Base-by-base conservation (phyloP, 257 asterid species). In the Handroanthus guayacan region DNA sequence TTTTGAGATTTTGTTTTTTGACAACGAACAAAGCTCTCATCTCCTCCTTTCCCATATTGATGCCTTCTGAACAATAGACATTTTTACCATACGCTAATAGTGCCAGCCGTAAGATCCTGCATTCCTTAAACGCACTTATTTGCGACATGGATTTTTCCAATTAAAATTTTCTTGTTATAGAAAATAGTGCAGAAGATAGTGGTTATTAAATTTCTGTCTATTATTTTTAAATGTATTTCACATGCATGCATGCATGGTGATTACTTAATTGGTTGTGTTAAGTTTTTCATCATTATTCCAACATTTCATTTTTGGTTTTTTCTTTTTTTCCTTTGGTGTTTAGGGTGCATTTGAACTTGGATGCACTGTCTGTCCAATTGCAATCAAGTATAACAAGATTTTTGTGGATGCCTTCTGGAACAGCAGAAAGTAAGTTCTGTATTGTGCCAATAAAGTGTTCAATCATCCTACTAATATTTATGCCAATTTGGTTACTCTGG, bases 391-490 rank as follows among this genome's bases (percentile, higher is more conserved):
- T 84, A 95, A 95, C 95, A 95, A 91, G 87, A 93, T 95, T 62
- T 95, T 95, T 79, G 99, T 95, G 25, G 98, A 93, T 48, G 98
- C 98, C 80, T 95, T 95, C 81, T 93, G 99, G 99, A 95, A 95
- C 87, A 95, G 99, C 86, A 62, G 83, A 74, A 85, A 82, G 89
- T 82, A 82, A 79, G 89, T 58, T 76, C 37, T 71, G 66, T 60
- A 70, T 44, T 75, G 17, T 61, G 55, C 36, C 66, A 31, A 20
- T 57, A 51, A 9, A 48, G 9, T 52, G 25, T 52, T 58, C 9
- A 36, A 61, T 71, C 14, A 18, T 31, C 31, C 78, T 17, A 55
- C 6, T 41, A 54, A 55, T 41, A 5, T 36, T 12, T 38, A 50
- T 48, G 44, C 14, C 13, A n/a, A 5, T 69, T 63, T 16, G 16